Evolutionary conservation across 192 early-diverging fungal genomes (phyloP), one percentile per base, ranked within the genome.

Genomic region (Jimgerdemannia flammicorona): DNA sequence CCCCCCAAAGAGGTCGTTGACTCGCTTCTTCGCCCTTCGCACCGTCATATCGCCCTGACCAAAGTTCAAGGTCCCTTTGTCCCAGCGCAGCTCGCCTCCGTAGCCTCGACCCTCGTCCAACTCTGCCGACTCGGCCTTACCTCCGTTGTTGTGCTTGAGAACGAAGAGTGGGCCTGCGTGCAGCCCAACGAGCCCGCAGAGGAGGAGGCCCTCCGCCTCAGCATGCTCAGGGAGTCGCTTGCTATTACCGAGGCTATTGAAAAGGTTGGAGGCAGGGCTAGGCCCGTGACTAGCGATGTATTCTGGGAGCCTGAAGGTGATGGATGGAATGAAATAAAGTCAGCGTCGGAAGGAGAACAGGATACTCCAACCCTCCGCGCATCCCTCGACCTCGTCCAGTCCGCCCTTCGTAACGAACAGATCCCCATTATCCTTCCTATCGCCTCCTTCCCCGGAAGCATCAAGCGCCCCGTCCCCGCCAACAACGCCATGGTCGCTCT

Each of bases 221-320:
- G 77, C 68, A 84, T 90, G 80, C 80, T 90, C n/a, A 79, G 83
- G 6, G 87, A 90, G 40, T 80, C 81, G 71, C 78, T 84, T 73
- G 82, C 85, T 4, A 66, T 94, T 3, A 86, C 89, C 1, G 91
- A 96, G 59, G 86, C 87, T 4, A 90, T 97, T 64, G 94, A 96
- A 72, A 77, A 75, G 7, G 86, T 87, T 44, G 93, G 93, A 29
- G 95, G 93, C 39, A 78, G 85, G 4, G 91, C 93, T 4, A 83
- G 89, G 64, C 86, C 92, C 0, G 78, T 95, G 9, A 91, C 91
- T 76, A 89, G 87, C 65, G 89, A 85, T 44, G 80, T 95, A 42
- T 90, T 94, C 75, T 79, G 82, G 6, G 43, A 8, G 10, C 18
- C 20, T 39, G 39, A 11, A 6, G 18, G 66, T 8, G 69, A 59